phyloP scores from a whole-genome alignment of 352 stramenopile species.

The Globisporangium heterothallicum region DNA sequence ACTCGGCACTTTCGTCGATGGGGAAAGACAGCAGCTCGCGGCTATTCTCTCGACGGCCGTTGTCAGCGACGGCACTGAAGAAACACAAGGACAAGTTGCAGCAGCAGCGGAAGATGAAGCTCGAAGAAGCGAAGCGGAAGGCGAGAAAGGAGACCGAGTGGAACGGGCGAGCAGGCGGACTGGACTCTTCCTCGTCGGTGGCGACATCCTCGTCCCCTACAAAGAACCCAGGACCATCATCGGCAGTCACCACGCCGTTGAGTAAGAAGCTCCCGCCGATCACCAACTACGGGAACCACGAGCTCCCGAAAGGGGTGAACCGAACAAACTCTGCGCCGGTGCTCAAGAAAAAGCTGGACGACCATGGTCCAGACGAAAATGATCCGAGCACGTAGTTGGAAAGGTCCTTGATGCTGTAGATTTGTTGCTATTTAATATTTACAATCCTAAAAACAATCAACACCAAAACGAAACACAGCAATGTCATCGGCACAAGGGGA shows the following conservation, averaged over 20 bases:
- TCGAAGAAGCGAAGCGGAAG: slow-evolving; percentile 49
- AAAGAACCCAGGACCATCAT: neutral
- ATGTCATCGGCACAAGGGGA: no score
- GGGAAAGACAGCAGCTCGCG: slow-evolving; percentile 55
- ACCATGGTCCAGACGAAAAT: slow-evolving; percentile 2
- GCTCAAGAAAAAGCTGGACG: slow-evolving; percentile 48
- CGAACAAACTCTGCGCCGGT: slow-evolving; percentile 61
- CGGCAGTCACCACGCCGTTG: slow-evolving; percentile 3
- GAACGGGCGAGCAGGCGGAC: slow-evolving; percentile 61
- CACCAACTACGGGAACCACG: slow-evolving; percentile 9
- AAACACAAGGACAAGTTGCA: slow-evolving; percentile 65
- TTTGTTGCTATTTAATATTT: neutral
- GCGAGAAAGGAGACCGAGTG: slow-evolving; percentile 73
- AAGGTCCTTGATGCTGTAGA: neutral
- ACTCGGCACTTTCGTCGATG: slow-evolving; percentile 19
- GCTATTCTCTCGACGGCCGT: slow-evolving; percentile 53
- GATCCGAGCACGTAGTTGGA: neutral
- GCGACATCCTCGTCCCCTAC: neutral
- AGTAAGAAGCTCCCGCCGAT: slow-evolving; percentile 73
- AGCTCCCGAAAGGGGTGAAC: slow-evolving; percentile 24
- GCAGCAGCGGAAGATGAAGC: slow-evolving; percentile 53
- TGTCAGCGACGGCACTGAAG: slow-evolving; percentile 65
- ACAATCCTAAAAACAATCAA: neutral
- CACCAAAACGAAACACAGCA: neutral
- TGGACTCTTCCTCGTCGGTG: slow-evolving; percentile 40